Evolutionary conservation across 1,139 yeast species (phyloP).

Genomic region (Citeromyces hawaiiensis): DNA sequence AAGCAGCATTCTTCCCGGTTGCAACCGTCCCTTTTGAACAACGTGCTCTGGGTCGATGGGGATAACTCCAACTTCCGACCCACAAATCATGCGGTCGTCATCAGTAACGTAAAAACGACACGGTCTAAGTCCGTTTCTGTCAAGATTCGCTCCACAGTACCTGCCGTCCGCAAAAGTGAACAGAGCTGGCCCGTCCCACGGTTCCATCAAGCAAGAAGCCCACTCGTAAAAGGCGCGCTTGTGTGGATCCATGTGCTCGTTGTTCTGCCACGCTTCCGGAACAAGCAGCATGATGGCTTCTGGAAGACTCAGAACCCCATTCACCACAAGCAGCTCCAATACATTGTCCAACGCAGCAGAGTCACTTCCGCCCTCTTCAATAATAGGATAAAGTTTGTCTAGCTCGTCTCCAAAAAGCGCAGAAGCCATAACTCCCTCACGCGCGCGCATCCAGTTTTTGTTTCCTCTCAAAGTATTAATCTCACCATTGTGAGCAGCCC

Average conservation of each 20-base stretch:
- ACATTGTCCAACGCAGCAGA: constrained; percentile 99
- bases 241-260: constrained; percentile 73
- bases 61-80: constrained; percentile 96
- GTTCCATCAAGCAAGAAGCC: constrained; percentile 99
- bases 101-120: constrained; percentile 94
- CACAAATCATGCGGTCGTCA: constrained; percentile 94
- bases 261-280: constrained; percentile 98
- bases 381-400: constrained; percentile 84
- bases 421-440: constrained; percentile 93
- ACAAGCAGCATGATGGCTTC: constrained; percentile 96
- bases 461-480: constrained; percentile 94
- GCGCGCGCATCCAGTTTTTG: constrained; percentile 98
- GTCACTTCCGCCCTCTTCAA: constrained; percentile 98
- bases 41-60: constrained; percentile 76
- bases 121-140: constrained; percentile 95
- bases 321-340: constrained; percentile 77
- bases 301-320: constrained; percentile 85
- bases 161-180: constrained; percentile 96
- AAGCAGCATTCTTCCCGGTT: constrained; percentile 92
- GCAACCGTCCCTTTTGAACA: constrained; percentile 83
- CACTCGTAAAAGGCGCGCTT: constrained; percentile 94
- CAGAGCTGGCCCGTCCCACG: constrained; percentile 99
- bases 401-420: constrained; percentile 81
- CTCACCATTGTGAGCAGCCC: constrained; percentile 99
- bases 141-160: constrained; percentile 96